Evolutionary conservation across 192 early-diverging fungal genomes (phyloP).

Genomic region (Thamnidium elegans): DNA sequence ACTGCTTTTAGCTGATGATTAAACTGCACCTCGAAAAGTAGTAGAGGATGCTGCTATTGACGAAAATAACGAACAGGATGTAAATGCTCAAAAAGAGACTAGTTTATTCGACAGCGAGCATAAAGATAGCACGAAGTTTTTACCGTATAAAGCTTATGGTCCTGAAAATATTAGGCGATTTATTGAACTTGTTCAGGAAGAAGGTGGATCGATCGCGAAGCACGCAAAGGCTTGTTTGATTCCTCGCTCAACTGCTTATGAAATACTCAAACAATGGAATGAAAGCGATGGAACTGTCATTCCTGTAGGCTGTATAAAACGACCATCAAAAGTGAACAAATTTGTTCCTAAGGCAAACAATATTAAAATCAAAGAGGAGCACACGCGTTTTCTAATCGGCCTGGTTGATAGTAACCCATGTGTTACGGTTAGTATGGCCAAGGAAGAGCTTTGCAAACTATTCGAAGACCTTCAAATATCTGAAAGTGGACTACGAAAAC

Average conservation of each 20-base stretch:
- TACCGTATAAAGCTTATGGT: conserved; percentile 5
- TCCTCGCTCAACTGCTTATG: conserved; percentile 10
- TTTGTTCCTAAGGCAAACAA: not conserved
- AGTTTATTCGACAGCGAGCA: not conserved
- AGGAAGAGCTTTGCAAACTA: not conserved
- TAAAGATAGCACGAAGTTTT: not conserved
- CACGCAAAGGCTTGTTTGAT: conserved; percentile 3
- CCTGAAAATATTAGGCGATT: not conserved
- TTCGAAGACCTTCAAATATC: not conserved
- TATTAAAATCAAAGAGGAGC: not conserved
- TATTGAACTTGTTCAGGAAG: conserved; percentile 13
- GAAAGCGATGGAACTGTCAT: conserved; percentile 4
- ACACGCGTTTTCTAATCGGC: not conserved
- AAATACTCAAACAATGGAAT: conserved; percentile 3
- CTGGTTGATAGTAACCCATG: conserved; percentile 14
- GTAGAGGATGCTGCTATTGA: too few relatives aligned
- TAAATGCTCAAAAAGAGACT: too few relatives aligned
- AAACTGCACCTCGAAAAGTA: too few relatives aligned
- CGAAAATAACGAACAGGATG: too few relatives aligned
- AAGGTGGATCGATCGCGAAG: conserved; percentile 8
- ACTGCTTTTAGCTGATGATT: too few relatives aligned
- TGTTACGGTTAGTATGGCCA: not conserved
- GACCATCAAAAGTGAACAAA: not conserved
- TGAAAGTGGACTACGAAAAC: not conserved
- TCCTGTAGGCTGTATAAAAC: not conserved